phyloP scores from a whole-genome alignment of 495 filamentous ascomycete species.

The Jackrogersella multiformis region DNA sequence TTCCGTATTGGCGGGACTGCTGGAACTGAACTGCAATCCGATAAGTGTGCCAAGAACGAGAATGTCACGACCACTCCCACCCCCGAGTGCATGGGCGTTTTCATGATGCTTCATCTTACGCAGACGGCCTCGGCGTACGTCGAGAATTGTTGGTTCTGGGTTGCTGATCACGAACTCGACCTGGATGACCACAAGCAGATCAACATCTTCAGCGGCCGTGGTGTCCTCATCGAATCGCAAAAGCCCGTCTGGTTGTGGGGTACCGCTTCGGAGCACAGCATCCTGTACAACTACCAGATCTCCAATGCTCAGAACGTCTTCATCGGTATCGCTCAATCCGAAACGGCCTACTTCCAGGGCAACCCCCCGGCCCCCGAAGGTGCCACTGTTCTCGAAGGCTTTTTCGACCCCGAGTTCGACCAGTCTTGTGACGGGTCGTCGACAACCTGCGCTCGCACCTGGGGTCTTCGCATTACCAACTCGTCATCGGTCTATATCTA shows the following conservation, averaged over 20 bases:
- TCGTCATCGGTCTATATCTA: constrained; percentile 75
- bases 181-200: constrained; percentile 79
- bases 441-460: constrained; percentile 77
- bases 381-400: constrained; percentile 69
- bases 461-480: constrained; percentile 81
- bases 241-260: constrained; percentile 77
- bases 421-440: constrained; percentile 68
- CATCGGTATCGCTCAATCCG: constrained; percentile 86
- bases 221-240: constrained; percentile 75
- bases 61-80: constrained; percentile 61
- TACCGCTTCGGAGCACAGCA: constrained; percentile 86
- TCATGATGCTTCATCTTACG: constrained; percentile 85
- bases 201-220: constrained; percentile 91
- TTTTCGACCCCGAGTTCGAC: constrained; percentile 79
- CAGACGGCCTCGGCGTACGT: constrained; percentile 75
- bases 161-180: constrained; percentile 92
- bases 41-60: constrained; percentile 78
- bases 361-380: constrained; percentile 80
- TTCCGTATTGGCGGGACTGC: constrained; percentile 84
- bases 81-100: constrained; percentile 73
- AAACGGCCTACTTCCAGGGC: constrained; percentile 91
- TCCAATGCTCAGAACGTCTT: constrained; percentile 82
- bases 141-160: constrained; percentile 97
- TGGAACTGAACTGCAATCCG: constrained; percentile 80
- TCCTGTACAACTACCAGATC: constrained; percentile 89